These are phyloP conservation scores for Sporobolomyces roseus DNA, from an alignment of 768 basidiomycete species.

Conservation along the genomic window DNA sequence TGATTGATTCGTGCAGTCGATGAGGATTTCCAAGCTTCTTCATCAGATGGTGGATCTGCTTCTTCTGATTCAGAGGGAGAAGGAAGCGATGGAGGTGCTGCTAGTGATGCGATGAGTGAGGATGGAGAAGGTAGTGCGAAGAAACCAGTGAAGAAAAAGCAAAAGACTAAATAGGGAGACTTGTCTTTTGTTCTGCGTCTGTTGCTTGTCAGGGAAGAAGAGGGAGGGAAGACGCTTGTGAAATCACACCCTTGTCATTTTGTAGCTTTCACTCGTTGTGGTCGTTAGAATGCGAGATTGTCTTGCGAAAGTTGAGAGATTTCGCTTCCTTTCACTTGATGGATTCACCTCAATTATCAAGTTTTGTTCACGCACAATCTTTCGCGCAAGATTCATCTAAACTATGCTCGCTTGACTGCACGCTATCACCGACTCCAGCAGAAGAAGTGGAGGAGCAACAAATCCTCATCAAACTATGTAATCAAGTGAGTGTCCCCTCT, in stretches of 20 bases:
- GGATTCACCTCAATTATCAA: slow-evolving; percentile 2
- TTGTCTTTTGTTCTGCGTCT: neutral
- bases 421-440: neutral
- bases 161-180: slow-evolving; percentile 32
- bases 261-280: slow-evolving; percentile 7
- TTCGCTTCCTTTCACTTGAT: slow-evolving; percentile 1
- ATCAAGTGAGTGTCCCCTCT: neutral
- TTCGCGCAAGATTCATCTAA: neutral
- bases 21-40: slow-evolving; percentile 78
- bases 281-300: neutral
- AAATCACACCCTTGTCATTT: no score
- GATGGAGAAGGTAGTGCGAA: no score
- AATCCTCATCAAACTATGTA: neutral
- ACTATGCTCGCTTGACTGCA: slow-evolving; percentile 4
- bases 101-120: slow-evolving; percentile 25
- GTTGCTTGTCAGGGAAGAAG: no score
- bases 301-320: no score
- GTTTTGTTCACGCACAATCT: neutral
- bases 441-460: neutral
- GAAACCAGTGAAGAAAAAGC: slow-evolving; percentile 48
- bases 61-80: slow-evolving; percentile 43
- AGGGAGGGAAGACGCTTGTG: no score
- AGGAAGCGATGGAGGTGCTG: slow-evolving; percentile 29
- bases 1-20: no score
- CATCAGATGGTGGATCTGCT: slow-evolving; percentile 41